Evolutionary conservation across 2,329 filamentous ascomycete species (phyloP).

Genomic region (Fusarium nisikadoi): DNA sequence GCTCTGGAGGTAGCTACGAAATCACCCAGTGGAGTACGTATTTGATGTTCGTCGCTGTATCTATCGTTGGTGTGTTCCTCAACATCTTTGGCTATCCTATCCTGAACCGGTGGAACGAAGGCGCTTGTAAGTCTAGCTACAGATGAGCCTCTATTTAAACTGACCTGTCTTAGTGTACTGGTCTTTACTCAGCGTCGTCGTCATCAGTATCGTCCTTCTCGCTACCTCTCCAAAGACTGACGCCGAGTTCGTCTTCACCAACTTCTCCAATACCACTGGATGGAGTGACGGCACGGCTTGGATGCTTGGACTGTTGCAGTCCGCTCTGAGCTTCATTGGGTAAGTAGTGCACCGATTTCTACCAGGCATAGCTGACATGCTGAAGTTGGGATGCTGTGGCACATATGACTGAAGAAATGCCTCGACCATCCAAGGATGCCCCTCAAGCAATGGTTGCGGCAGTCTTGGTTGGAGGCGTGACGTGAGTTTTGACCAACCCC

Average conservation of each 20-base stretch:
- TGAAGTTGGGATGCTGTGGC: slow-evolving; percentile 55
- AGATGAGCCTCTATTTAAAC: background rate
- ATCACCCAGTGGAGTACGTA: slow-evolving; percentile 55
- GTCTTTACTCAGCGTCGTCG: slow-evolving; percentile 54
- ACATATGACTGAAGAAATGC: slow-evolving; percentile 61
- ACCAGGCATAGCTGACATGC: background rate
- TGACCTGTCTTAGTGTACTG: slow-evolving; percentile 48
- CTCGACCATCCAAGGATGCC: slow-evolving; percentile 51
- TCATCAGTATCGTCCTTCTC: slow-evolving; percentile 56
- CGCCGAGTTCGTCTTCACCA: slow-evolving; percentile 56
- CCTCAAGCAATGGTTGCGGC: slow-evolving; percentile 54
- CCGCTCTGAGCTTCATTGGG: slow-evolving; percentile 49
- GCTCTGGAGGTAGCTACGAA: slow-evolving; percentile 51
- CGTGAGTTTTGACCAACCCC: slow-evolving; percentile 42
- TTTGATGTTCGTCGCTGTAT: slow-evolving; percentile 52
- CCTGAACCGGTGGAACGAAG: slow-evolving; percentile 55
- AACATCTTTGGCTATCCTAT: slow-evolving; percentile 57
- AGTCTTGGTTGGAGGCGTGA: slow-evolving; percentile 55
- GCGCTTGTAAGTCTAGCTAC: slow-evolving; percentile 46
- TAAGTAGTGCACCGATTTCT: rapidly evolving
- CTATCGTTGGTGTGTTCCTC: slow-evolving; percentile 41
- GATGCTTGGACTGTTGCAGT: slow-evolving; percentile 59
- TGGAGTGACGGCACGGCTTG: slow-evolving; percentile 59
- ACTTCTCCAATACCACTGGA: slow-evolving; percentile 57
- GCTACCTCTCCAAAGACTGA: slow-evolving; percentile 53